These are phyloP conservation scores for Aspergillus pseudotamarii DNA, from an alignment of 2,329 filamentous ascomycete species.

Conservation along the genomic window DNA sequence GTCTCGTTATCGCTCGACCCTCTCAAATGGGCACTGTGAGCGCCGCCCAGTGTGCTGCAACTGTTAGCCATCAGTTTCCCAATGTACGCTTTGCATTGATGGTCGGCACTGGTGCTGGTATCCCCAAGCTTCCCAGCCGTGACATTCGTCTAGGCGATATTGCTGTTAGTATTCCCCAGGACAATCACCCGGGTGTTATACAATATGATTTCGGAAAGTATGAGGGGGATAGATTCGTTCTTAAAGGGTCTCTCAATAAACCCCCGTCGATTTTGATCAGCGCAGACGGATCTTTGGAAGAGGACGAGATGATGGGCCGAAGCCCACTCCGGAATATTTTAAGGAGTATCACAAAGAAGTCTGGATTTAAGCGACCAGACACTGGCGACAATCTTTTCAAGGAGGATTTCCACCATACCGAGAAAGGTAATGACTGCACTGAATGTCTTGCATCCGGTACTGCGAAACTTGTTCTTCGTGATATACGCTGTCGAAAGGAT, in stretches of 20 bases:
- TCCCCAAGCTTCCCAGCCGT: constrained; percentile 12
- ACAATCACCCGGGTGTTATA: not conserved
- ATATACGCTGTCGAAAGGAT: not conserved
- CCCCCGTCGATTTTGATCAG: not conserved
- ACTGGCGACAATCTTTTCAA: not conserved
- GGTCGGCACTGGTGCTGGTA: constrained; percentile 28
- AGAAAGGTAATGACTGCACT: not conserved
- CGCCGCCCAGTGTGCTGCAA: not conserved
- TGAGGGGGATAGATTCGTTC: no score
- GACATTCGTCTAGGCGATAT: constrained; percentile 28
- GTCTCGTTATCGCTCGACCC: constrained; percentile 1
- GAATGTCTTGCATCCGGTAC: not conserved
- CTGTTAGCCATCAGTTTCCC: not conserved
- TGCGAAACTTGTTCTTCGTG: not conserved
- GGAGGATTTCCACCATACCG: not conserved
- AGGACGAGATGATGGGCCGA: not conserved
- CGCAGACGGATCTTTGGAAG: not conserved
- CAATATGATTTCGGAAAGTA: not conserved
- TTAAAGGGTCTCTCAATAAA: not conserved
- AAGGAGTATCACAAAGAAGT: not conserved
- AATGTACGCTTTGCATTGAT: constrained; percentile 22
- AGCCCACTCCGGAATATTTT: not conserved
- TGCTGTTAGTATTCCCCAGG: constrained; percentile 7
- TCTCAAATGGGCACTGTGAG: not conserved
- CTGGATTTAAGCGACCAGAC: not conserved